These are phyloP conservation scores for Jackrogersella minutella DNA, from an alignment of 495 filamentous ascomycete species.

Conservation along the genomic window DNA sequence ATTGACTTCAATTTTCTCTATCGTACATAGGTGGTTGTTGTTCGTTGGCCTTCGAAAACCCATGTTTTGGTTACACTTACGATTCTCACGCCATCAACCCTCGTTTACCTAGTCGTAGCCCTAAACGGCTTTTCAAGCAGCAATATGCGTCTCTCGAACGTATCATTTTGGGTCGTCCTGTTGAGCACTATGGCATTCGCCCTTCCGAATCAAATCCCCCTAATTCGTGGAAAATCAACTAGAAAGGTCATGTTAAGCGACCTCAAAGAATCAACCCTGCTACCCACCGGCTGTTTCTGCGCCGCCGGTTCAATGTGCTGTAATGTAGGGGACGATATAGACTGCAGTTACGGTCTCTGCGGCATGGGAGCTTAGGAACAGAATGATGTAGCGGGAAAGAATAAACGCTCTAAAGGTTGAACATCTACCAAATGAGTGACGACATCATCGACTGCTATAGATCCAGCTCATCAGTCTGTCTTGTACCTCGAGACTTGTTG, in stretches of 20 bases:
- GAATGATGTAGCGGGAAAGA: neutral
- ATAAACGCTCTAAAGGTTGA: neutral
- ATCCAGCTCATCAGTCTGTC: too few species aligned
- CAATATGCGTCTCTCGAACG: neutral
- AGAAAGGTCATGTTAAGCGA: conserved; percentile 5
- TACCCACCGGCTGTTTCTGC: conserved; percentile 2
- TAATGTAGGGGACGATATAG: neutral
- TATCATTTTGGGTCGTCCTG: neutral
- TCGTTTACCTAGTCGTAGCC: neutral
- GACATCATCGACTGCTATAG: neutral
- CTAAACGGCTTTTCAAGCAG: neutral
- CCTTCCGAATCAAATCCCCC: conserved; percentile 28
- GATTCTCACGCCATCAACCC: neutral
- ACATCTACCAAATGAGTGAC: neutral
- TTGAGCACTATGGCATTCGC: neutral
- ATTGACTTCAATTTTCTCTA: neutral
- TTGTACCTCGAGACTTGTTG: too few species aligned
- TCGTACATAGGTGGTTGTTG: neutral
- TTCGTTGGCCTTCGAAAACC: neutral
- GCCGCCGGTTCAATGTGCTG: conserved; percentile 2
- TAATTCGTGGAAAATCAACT: neutral
- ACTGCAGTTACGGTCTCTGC: neutral
- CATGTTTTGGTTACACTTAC: neutral
- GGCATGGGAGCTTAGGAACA: neutral
- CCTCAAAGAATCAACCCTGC: neutral